Percentiles rank a stretch among this genome's conserved stretches.
phyloP scores from a whole-genome alignment of 2,329 filamentous ascomycete genomes.

The Westerdykella sp. region DNA sequence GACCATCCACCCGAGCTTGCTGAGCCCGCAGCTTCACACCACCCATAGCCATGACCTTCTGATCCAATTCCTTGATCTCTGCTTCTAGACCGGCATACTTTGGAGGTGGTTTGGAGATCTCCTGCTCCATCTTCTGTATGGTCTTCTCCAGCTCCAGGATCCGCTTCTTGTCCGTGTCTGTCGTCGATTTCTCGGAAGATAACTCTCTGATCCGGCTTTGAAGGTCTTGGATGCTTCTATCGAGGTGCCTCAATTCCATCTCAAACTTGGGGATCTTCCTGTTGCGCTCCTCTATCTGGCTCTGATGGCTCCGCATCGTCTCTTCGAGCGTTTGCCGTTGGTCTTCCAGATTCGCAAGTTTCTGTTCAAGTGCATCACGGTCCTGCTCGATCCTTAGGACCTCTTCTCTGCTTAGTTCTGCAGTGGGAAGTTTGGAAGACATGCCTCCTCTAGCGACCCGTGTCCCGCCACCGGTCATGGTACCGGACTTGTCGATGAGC shows the following conservation, averaged over 20 bases:
- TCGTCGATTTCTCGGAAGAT: slow-evolving; percentile 70
- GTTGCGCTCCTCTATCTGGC: slow-evolving; percentile 49
- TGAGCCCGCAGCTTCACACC: slow-evolving; percentile 88
- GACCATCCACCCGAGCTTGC: slow-evolving; percentile 79
- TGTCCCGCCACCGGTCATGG: slow-evolving; percentile 94
- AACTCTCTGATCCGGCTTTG: slow-evolving; percentile 82
- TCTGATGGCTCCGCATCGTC: slow-evolving; percentile 47
- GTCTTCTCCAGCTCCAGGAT: slow-evolving; percentile 69
- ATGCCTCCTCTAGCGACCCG: slow-evolving; percentile 87
- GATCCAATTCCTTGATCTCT: slow-evolving; percentile 86
- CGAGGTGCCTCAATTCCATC: slow-evolving; percentile 81
- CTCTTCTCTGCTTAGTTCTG: slow-evolving; percentile 80
- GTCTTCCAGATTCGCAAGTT: slow-evolving; percentile 78
- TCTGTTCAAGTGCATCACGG: slow-evolving; percentile 74
- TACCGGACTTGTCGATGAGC: slow-evolving; percentile 95
- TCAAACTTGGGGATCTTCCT: slow-evolving; percentile 80
- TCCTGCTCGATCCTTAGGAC: slow-evolving; percentile 82
- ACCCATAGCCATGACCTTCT: slow-evolving; percentile 97
- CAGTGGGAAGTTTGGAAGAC: slow-evolving; percentile 82
- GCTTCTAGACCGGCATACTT: slow-evolving; percentile 88
- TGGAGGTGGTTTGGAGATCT: slow-evolving; percentile 70
- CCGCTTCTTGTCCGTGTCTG: slow-evolving; percentile 71
- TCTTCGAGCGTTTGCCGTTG: slow-evolving; percentile 74
- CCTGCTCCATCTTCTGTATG: slow-evolving; percentile 66
- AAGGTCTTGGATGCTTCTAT: slow-evolving; percentile 76